Conservation (phyloP, 331 rosid species). For the Stylosanthes scabra region DNA sequence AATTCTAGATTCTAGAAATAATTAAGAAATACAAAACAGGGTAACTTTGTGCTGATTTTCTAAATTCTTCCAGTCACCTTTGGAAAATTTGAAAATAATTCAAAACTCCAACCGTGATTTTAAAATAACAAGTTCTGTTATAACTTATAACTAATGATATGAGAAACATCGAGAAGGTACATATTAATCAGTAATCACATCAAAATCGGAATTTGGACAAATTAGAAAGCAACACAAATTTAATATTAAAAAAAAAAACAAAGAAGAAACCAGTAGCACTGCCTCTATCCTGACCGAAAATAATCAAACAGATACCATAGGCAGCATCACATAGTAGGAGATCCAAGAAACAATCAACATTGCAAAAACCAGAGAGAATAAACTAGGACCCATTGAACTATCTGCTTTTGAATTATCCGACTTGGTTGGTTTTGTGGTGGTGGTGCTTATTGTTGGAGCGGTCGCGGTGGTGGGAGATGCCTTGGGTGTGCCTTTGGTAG, state of each 20-base stretch:
- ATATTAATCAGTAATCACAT: neutral
- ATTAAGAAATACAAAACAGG: too few species aligned
- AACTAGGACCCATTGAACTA: slow-evolving; percentile 31
- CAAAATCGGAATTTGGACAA: slow-evolving; percentile 1
- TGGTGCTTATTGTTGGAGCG: slow-evolving; percentile 22
- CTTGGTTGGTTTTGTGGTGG: slow-evolving; percentile 10
- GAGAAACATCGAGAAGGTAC: neutral
- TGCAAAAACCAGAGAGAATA: slow-evolving; percentile 35
- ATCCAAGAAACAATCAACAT: slow-evolving; percentile 36
- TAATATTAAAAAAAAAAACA: neutral
- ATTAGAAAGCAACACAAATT: neutral
- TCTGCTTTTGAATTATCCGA: neutral
- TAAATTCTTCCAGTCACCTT: too few species aligned
- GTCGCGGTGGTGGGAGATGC: neutral
- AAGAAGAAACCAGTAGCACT: slow-evolving; percentile 48
- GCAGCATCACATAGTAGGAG: slow-evolving; percentile 30
- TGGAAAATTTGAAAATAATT: too few species aligned
- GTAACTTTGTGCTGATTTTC: too few species aligned
- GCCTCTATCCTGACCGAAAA: slow-evolving; percentile 71
- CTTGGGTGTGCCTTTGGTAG: slow-evolving; percentile 30
- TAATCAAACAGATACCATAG: slow-evolving; percentile 17
- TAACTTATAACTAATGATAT: too few species aligned
- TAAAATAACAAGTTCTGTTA: too few species aligned
- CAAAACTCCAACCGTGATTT: too few species aligned
- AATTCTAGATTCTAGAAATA: too few species aligned